Evolutionary conservation across 1,139 yeast species (phyloP), one percentile per base, ranked within the genome.

Genomic region (Geotrichum bryndzae): DNA sequence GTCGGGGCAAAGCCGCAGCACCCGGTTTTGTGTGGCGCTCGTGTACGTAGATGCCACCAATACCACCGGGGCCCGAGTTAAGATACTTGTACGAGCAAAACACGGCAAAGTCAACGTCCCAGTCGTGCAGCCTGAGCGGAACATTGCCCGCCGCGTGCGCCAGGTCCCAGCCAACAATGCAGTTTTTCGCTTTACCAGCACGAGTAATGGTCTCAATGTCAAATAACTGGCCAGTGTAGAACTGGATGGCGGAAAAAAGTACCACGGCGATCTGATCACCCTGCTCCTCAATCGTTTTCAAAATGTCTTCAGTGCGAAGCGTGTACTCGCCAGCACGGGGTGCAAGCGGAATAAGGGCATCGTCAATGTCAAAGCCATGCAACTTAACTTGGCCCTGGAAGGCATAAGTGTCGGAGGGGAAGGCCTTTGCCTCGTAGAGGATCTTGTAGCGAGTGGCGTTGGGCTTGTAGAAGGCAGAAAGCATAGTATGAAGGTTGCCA

Each of bases 101-200:
- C 18, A 84, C 90, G 0, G 97, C 98, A 77, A 92, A 91, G 74
- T 92, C 98, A 1, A 89, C 95, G 59, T 80, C 77, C 97, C 97
- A 91, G 58, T 88, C 90, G 71, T 92, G 97, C 58, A 92, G 76
- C 58, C 80, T 69, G 60, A 92, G 74, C 1, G 85, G 86, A 0
- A 90, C 94, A 72, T 92, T 92, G 1, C 97, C 98, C 0, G 81
- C 95, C 0, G 96, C 97, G 73, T 92, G 98, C 0, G 98, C 98
- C 68, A 92, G 79, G 73, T 92, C 98, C 97, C 97, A 92, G 0
- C 97, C 97, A 8, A 90, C 94, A 1, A 81, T 71, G 50, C 88
- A 81, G 0, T 84, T 86, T 67, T 67, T 75, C 33, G 66, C 73
- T 63, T 86, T 84, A 5, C 86, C 90, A 57, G 77, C 78, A 22